Evolutionary conservation across 75 land plant genomes (phyloP).

Genomic region (Selaginella moellendorffii): DNA sequence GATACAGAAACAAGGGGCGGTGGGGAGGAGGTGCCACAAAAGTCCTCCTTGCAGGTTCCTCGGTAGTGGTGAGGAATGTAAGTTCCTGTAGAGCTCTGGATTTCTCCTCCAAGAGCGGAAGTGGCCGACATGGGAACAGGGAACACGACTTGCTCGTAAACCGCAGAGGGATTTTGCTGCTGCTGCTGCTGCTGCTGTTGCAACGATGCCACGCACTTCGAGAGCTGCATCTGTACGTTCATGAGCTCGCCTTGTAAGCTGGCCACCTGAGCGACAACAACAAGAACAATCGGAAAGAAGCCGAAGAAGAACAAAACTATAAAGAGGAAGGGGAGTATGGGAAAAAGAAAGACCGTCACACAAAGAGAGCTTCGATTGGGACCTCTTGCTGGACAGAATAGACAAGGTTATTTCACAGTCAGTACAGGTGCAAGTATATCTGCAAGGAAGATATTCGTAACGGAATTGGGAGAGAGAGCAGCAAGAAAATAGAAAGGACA

Average conservation of each 20-base stretch:
- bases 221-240: slow-evolving; percentile 69
- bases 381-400: too few species aligned
- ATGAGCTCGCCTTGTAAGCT: slow-evolving; percentile 62
- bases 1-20: not conserved
- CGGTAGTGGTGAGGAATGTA: not conserved
- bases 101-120: too few species aligned
- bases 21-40: not conserved
- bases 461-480: too few species aligned
- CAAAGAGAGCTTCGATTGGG: not conserved
- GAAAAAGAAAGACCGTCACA: not conserved
- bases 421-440: too few species aligned
- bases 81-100: not conserved
- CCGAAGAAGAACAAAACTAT: too few species aligned
- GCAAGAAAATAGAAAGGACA: too few species aligned
- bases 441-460: too few species aligned
- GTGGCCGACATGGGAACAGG: not conserved
- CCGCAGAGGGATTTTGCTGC: not conserved
- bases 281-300: too few species aligned
- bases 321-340: too few species aligned
- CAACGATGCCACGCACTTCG: slow-evolving; percentile 19
- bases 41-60: not conserved
- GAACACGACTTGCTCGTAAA: not conserved
- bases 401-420: too few species aligned
- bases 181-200: slow-evolving; percentile 7
- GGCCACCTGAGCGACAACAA: slow-evolving; percentile 45